Evolutionary conservation across 2,329 filamentous ascomycete genomes (phyloP).

Genomic region (Claviceps capensis): DNA sequence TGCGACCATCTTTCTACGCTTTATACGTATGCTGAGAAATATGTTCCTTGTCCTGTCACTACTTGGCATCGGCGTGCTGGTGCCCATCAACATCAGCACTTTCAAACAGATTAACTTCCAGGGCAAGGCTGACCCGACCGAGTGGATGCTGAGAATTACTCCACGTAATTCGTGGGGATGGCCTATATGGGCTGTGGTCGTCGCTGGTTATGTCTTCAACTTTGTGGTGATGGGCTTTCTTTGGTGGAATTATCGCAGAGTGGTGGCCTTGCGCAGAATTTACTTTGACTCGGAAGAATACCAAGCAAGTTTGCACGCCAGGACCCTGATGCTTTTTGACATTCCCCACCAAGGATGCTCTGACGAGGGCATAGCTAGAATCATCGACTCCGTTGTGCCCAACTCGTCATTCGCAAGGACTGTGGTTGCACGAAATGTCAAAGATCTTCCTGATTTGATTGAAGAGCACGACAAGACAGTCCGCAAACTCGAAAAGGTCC

Average conservation of each 20-base stretch:
- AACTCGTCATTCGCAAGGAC: slow-evolving; percentile 67
- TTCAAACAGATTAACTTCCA: slow-evolving; percentile 9
- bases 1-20: slow-evolving; percentile 78
- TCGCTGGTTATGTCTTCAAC: slow-evolving; percentile 53
- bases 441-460: slow-evolving; percentile 74
- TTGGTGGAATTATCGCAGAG: slow-evolving; percentile 77
- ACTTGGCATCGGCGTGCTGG: slow-evolving; percentile 61
- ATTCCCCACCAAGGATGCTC: slow-evolving; percentile 63
- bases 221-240: slow-evolving; percentile 66
- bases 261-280: slow-evolving; percentile 54
- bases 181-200: slow-evolving; percentile 45
- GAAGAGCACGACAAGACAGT: slow-evolving; percentile 72
- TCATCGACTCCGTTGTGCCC: slow-evolving; percentile 70
- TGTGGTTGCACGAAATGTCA: slow-evolving; percentile 82
- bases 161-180: slow-evolving; percentile 39
- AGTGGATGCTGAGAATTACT: slow-evolving; percentile 46
- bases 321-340: slow-evolving; percentile 64
- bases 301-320: slow-evolving; percentile 70
- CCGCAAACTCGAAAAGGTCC: slow-evolving; percentile 63
- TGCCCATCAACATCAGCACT: slow-evolving; percentile 61
- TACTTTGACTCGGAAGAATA: slow-evolving; percentile 85
- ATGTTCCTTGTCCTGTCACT: slow-evolving; percentile 65
- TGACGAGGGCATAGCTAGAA: slow-evolving; percentile 75
- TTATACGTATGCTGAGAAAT: slow-evolving; percentile 82
- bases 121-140: slow-evolving; percentile 9